phyloP scores from a whole-genome alignment of 208 protist species.

The Zelonia costaricensis region DNA sequence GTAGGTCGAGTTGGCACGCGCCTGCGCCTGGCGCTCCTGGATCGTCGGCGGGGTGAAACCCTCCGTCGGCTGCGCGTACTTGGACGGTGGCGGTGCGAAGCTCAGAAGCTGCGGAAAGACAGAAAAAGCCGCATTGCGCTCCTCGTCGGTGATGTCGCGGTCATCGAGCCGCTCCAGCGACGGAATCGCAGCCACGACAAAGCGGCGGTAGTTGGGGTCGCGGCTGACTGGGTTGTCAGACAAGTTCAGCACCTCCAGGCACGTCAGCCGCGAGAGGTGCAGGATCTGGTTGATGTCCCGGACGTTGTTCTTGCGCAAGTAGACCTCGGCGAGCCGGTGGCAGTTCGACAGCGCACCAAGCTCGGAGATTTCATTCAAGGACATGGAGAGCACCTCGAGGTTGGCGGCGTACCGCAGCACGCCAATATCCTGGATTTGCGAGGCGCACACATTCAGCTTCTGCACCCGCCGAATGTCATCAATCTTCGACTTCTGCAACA shows the following conservation, averaged over 20 bases:
- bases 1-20: slow-evolving; percentile 3
- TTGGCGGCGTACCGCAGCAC: slow-evolving; percentile 62
- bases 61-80: slow-evolving; percentile 58
- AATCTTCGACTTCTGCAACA: slow-evolving; percentile 82
- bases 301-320: slow-evolving; percentile 87
- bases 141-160: slow-evolving; percentile 60
- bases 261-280: slow-evolving; percentile 68
- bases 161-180: slow-evolving; percentile 77
- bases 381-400: slow-evolving; percentile 87
- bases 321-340: slow-evolving; percentile 64
- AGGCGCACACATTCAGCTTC: slow-evolving; percentile 89
- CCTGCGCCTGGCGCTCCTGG: slow-evolving; percentile 23
- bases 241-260: slow-evolving; percentile 77
- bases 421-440: slow-evolving; percentile 83
- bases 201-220: slow-evolving; percentile 88
- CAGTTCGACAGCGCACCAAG: slow-evolving; percentile 77
- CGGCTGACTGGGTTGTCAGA: slow-evolving; percentile 85
- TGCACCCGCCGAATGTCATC: slow-evolving; percentile 76
- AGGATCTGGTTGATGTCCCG: slow-evolving; percentile 87
- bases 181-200: slow-evolving; percentile 83
- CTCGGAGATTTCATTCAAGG: slow-evolving; percentile 83
- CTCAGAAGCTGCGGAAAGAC: slow-evolving; percentile 79
- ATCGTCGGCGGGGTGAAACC: slow-evolving; percentile 23
- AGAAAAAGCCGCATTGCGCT: slow-evolving; percentile 60
- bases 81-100: slow-evolving; percentile 76